phyloP scores from a whole-genome alignment of 225 moss, liverwort and hornwort species.

The Bryoerythrophyllum caledonicum region DNA sequence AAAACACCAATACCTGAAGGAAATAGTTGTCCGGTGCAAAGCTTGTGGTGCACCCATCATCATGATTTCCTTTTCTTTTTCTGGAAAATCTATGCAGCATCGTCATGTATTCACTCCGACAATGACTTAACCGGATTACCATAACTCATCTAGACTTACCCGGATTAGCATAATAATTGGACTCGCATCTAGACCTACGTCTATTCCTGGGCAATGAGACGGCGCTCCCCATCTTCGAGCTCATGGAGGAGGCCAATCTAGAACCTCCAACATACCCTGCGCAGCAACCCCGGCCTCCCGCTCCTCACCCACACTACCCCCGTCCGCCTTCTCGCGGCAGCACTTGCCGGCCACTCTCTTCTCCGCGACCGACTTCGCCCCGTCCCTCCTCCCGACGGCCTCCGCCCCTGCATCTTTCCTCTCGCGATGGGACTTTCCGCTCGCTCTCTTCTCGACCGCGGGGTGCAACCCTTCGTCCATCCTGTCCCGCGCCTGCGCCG shows the following conservation, averaged over 20 bases:
- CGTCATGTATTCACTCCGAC: no score
- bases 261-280: constrained; percentile 40
- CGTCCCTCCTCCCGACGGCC: constrained; percentile 28
- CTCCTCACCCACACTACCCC: constrained; percentile 26
- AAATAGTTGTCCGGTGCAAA: constrained; percentile 5
- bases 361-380: constrained; percentile 28
- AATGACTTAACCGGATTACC: no score
- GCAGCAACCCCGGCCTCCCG: no score
- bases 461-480: no score
- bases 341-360: constrained; percentile 35
- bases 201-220: no score
- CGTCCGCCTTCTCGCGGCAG: constrained; percentile 41
- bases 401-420: constrained; percentile 18
- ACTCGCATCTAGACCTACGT: constrained; percentile 3
- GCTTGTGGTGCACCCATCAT: constrained; percentile 12
- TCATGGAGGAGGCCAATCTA: no score
- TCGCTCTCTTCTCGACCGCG: background rate
- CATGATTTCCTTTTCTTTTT: background rate
- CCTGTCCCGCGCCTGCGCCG: constrained; percentile 10
- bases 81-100: background rate
- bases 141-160: no score
- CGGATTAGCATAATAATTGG: no score
- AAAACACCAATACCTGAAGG: background rate
- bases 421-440: constrained; percentile 2
- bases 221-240: no score